Conservation (phyloP, 768 basidiomycete species). For the Gautieria morchelliformis region DNA sequence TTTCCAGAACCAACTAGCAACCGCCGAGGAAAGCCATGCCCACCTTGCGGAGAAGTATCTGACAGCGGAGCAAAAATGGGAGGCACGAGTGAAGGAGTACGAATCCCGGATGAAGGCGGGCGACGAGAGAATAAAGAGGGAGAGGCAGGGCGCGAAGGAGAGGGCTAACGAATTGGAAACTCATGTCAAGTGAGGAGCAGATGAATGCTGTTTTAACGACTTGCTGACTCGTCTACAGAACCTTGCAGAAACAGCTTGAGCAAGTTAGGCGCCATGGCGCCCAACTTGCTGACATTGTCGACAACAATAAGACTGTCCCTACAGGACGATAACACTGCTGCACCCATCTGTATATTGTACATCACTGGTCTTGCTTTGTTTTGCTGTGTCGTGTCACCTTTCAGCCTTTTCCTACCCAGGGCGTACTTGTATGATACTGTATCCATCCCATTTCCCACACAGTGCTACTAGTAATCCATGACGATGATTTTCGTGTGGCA, state of each 20-base stretch:
- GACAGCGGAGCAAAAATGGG: slow-evolving; percentile 82
- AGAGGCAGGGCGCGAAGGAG: slow-evolving; percentile 91
- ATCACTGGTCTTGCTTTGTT: not conserved
- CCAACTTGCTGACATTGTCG: slow-evolving; percentile 25
- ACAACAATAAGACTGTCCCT: slow-evolving; percentile 13
- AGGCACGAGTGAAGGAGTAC: slow-evolving; percentile 87
- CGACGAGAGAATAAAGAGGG: slow-evolving; percentile 87
- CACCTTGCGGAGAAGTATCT: slow-evolving; percentile 61
- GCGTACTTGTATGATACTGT: not conserved
- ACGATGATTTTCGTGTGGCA: too few species aligned
- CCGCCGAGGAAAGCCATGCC: slow-evolving; percentile 79
- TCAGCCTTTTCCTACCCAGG: not conserved
- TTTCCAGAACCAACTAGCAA: slow-evolving; percentile 72
- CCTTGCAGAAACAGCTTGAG: slow-evolving; percentile 67
- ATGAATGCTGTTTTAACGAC: not conserved
- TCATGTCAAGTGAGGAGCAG: slow-evolving; percentile 48
- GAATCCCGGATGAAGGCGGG: slow-evolving; percentile 71
- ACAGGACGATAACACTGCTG: not conserved
- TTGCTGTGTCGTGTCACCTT: not conserved
- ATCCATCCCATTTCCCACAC: not conserved
- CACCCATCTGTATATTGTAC: not conserved
- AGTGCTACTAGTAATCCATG: not conserved
- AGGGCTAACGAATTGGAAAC: slow-evolving; percentile 61
- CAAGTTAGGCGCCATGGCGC: slow-evolving; percentile 61
- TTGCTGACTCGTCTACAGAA: slow-evolving; percentile 33